Conservation (phyloP, 192 early-diverging fungal genomes). For the Coemansia sp. region DNA sequence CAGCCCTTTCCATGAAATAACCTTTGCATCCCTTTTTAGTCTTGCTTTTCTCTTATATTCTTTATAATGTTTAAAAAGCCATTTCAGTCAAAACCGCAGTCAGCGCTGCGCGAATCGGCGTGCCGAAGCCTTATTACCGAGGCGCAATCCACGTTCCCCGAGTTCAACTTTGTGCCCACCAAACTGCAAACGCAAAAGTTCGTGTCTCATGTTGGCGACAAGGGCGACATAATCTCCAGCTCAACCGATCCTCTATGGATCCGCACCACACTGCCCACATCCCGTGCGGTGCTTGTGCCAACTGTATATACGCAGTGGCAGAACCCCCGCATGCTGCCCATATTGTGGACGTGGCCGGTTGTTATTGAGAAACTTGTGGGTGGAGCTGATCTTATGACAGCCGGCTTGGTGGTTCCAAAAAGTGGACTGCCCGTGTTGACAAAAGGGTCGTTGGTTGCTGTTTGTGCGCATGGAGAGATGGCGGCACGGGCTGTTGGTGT, state of each 20-base stretch:
- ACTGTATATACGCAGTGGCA: conserved; percentile 80
- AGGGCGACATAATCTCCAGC: conserved; percentile 65
- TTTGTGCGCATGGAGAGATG: conserved; percentile 32
- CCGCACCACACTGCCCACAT: conserved; percentile 49
- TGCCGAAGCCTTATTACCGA: conserved; percentile 66
- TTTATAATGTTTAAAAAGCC: conserved; percentile 76
- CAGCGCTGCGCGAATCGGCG: conserved; percentile 67
- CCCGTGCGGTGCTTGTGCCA: conserved; percentile 55
- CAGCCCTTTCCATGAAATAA: background rate
- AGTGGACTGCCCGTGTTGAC: conserved; percentile 36
- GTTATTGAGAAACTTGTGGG: conserved; percentile 73
- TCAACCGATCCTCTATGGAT: conserved; percentile 68
- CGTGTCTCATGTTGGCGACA: conserved; percentile 62
- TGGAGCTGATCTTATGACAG: conserved; percentile 65
- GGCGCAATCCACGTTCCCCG: conserved; percentile 55
- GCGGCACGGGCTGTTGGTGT: conserved; percentile 64
- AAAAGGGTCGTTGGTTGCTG: conserved; percentile 30
- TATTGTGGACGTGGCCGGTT: conserved; percentile 64
- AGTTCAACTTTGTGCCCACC: conserved; percentile 38
- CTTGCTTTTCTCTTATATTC: conserved; percentile 10
- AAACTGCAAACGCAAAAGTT: conserved; percentile 68
- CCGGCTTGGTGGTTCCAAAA: conserved; percentile 31
- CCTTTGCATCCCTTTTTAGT: background rate
- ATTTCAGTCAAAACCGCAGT: conserved; percentile 66
- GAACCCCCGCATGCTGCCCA: conserved; percentile 65